phyloP scores from a whole-genome alignment of 2,329 filamentous ascomycete species.

The Colletotrichum higginsianum region DNA sequence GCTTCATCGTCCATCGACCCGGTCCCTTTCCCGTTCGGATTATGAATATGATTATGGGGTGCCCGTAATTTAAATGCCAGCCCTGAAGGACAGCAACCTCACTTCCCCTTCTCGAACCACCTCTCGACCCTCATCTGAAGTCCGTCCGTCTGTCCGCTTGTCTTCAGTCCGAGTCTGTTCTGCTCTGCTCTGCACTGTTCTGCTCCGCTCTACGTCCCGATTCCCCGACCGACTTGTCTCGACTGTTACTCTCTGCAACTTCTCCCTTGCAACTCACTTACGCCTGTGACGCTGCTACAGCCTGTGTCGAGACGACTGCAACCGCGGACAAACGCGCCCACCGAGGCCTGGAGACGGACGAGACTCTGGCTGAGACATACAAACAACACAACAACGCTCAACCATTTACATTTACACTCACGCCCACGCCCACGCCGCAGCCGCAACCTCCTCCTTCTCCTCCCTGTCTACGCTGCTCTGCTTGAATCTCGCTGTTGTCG shows the following conservation, averaged over 20 bases:
- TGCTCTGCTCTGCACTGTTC: not conserved
- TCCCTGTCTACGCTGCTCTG: not conserved
- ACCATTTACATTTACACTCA: constrained; percentile 13
- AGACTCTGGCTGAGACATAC: constrained; percentile 39
- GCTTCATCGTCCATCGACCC: constrained; percentile 29
- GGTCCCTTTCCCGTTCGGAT: constrained; percentile 23
- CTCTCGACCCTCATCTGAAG: constrained; percentile 1
- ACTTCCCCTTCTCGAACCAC: constrained; percentile 41
- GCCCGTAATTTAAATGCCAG: constrained; percentile 42
- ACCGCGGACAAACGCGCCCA: constrained; percentile 24
- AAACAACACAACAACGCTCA: constrained; percentile 32
- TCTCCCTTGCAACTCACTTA: not conserved
- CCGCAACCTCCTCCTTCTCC: not conserved
- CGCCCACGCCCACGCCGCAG: not conserved
- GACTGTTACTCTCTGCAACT: not conserved
- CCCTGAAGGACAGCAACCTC: constrained; percentile 40
- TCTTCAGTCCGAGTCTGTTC: too few relatives aligned
- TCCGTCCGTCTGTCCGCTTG: too few relatives aligned
- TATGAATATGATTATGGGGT: constrained; percentile 40
- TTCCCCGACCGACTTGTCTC: not conserved
- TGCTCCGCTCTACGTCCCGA: not conserved
- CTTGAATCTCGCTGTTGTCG: not conserved
- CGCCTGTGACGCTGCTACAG: too few relatives aligned
- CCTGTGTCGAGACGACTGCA: not conserved
- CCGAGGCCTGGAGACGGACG: constrained; percentile 22